Percentiles rank a stretch among this genome's conserved stretches.
phyloP scores from a whole-genome alignment of 75 land plant species.

The Pinus albicaulis region DNA sequence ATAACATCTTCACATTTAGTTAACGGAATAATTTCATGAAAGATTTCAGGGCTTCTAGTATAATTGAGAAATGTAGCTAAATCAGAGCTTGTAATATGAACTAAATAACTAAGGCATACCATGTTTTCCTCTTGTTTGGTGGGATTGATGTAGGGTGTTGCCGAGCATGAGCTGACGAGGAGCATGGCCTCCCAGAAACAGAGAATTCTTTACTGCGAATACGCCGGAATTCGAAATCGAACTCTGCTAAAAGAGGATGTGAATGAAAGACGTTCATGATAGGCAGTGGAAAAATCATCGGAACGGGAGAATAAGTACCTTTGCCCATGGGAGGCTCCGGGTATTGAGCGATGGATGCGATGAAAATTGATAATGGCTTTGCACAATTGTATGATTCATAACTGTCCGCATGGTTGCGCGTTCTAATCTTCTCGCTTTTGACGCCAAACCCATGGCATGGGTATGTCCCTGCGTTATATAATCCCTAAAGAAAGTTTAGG shows the following conservation, averaged over 20 bases:
- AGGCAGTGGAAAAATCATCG: no score
- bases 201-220: conserved; percentile 1
- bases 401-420: no score
- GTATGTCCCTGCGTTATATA: no score
- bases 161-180: background rate
- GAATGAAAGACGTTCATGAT: no score
- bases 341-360: no score
- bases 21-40: background rate
- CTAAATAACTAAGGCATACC: background rate
- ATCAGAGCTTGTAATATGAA: background rate
- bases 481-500: no score
- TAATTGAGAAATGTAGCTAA: background rate
- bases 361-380: no score
- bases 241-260: background rate
- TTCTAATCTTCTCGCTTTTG: no score
- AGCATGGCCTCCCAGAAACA: background rate
- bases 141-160: background rate
- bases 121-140: background rate
- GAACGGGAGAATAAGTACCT: no score
- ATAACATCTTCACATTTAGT: background rate
- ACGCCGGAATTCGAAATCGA: background rate
- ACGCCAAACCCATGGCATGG: no score
- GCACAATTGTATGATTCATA: no score
- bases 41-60: background rate
- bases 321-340: no score